A percentile compares a stretch with the other conserved stretches of the same genome.
Conservation (phyloP, 768 basidiomycete genomes). For the Tricholoma saponaceum region DNA sequence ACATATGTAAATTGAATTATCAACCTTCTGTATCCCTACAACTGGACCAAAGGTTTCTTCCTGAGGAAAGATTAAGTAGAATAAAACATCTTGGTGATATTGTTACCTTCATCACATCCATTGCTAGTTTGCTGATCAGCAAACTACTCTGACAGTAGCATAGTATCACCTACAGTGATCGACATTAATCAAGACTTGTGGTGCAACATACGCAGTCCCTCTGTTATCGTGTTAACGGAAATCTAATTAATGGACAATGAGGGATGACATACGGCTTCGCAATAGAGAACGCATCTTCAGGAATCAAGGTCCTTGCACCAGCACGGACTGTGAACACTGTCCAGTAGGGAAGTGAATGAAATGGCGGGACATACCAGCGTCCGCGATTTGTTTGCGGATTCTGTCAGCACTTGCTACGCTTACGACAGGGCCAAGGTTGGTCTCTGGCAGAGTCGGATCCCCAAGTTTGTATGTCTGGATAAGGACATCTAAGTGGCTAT, state of each 20-base stretch:
- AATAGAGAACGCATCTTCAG: constrained; percentile 58
- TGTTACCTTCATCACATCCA: constrained; percentile 87
- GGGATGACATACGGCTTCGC: constrained; percentile 57
- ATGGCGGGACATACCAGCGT: constrained; percentile 56
- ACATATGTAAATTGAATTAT: neutral
- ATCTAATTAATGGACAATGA: neutral
- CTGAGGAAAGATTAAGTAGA: constrained; percentile 26
- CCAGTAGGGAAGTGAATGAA: neutral
- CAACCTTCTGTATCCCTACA: constrained; percentile 88
- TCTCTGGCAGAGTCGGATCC: constrained; percentile 71
- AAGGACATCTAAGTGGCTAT: neutral
- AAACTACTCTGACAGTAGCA: constrained; percentile 3
- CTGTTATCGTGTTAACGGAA: constrained; percentile 28
- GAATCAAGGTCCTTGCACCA: constrained; percentile 77
- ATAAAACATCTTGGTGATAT: neutral
- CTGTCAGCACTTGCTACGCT: constrained; percentile 79
- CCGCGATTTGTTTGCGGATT: constrained; percentile 82
- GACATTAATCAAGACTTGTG: constrained; percentile 88
- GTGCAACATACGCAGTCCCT: constrained; percentile 84
- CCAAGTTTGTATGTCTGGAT: constrained; percentile 76
- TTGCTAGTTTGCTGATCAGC: constrained; percentile 40
- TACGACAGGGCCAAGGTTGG: constrained; percentile 90
- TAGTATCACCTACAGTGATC: constrained; percentile 64
- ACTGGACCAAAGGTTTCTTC: constrained; percentile 94
- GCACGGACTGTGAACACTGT: constrained; percentile 46